These are phyloP conservation scores for Trichoderma sp. DNA, from an alignment of 2,329 filamentous ascomycete species.

Conservation along the genomic window DNA sequence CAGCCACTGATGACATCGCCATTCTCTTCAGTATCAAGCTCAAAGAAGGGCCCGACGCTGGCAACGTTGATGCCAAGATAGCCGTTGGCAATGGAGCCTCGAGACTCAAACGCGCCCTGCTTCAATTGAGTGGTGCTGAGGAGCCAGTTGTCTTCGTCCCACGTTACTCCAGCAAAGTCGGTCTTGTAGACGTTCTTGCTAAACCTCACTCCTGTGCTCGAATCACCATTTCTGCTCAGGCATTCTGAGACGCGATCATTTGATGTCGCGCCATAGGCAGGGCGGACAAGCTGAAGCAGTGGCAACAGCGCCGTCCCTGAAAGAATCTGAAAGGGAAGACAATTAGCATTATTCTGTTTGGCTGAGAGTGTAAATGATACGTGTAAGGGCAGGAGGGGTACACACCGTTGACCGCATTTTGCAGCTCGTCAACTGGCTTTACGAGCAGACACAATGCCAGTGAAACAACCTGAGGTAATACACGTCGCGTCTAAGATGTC, in stretches of 20 bases:
- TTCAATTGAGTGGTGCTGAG: conserved; percentile 26
- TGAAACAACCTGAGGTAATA: not conserved
- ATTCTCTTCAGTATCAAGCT: conserved; percentile 24
- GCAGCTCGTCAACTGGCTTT: not conserved
- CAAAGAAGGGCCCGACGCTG: conserved; percentile 30
- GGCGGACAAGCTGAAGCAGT: conserved; percentile 2
- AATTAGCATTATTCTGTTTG: not conserved
- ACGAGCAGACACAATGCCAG: not conserved
- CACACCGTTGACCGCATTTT: conserved; percentile 15
- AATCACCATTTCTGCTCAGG: not conserved
- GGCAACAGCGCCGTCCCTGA: not conserved
- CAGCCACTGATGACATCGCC: conserved; percentile 55
- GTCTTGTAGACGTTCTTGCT: conserved; percentile 25
- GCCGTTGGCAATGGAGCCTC: conserved; percentile 32
- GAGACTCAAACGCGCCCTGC: conserved; percentile 29
- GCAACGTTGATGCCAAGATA: conserved; percentile 31
- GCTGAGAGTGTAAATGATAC: not conserved
- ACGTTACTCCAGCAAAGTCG: conserved; percentile 28
- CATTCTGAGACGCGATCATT: not conserved
- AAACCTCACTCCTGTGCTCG: not conserved
- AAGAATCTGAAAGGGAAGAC: not conserved
- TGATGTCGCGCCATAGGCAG: not conserved
- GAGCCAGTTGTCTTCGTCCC: conserved; percentile 29
- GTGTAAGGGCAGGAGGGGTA: not conserved
- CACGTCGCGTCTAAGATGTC: not conserved